Conservation (phyloP, 305 asterid species). For the Fraxinus greggii region DNA sequence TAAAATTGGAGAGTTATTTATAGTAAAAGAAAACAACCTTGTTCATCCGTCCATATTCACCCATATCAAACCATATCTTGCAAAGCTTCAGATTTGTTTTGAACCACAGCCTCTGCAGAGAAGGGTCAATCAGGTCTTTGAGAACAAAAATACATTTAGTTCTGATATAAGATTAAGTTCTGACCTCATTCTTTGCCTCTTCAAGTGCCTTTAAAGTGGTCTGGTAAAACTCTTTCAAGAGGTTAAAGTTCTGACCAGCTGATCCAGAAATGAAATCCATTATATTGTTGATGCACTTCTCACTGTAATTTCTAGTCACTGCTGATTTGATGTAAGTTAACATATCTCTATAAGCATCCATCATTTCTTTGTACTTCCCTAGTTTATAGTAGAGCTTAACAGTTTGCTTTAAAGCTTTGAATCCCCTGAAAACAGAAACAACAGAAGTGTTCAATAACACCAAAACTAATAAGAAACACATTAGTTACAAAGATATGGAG, state of each 20-base stretch:
- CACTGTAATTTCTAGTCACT: conserved; percentile 94
- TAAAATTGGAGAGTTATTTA: not conserved
- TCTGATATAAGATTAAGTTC: conserved; percentile 19
- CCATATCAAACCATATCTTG: conserved; percentile 93
- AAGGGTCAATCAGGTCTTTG: conserved; percentile 23
- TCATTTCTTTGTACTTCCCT: conserved; percentile 87
- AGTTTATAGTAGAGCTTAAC: conserved; percentile 87
- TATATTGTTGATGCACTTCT: conserved; percentile 86
- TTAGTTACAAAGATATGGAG: no score
- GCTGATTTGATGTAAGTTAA: conserved; percentile 87
- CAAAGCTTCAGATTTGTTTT: conserved; percentile 93
- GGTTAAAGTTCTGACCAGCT: conserved; percentile 83
- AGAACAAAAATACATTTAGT: not conserved
- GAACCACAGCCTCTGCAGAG: conserved; percentile 85
- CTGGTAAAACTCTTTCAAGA: conserved; percentile 87
- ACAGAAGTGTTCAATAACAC: not conserved
- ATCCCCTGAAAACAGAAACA: conserved; percentile 66
- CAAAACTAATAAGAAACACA: not conserved
- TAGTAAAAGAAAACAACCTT: conserved; percentile 40
- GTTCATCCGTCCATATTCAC: conserved; percentile 88
- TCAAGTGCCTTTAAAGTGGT: conserved; percentile 90
- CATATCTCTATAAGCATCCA: conserved; percentile 92
- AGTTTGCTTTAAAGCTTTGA: conserved; percentile 92
- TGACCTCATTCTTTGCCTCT: conserved; percentile 96
- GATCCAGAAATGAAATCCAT: conserved; percentile 97